Evolutionary conservation across 2,329 filamentous ascomycete species (phyloP).

Genomic region (Calonectria pseudoreteaudii): DNA sequence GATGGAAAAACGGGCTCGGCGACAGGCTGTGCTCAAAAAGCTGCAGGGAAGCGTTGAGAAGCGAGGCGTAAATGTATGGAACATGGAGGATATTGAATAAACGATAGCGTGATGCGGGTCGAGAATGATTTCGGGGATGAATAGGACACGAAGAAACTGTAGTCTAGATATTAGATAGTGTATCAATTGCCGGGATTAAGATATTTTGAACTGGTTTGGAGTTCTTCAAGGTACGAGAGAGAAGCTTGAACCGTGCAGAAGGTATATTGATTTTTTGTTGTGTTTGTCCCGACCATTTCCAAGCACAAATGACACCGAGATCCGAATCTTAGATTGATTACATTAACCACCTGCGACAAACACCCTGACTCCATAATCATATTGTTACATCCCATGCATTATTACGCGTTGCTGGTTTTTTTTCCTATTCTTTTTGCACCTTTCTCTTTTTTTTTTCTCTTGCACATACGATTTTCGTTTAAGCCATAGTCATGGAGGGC

Average conservation of each 20-base stretch:
- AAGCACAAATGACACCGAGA: background rate
- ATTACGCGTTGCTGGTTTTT: background rate
- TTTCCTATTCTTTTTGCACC: background rate
- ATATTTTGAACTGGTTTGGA: slow-evolving; percentile 4
- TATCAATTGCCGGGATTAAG: slow-evolving; percentile 36
- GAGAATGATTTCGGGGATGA: slow-evolving; percentile 23
- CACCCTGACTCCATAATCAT: slow-evolving; percentile 12
- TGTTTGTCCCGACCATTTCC: background rate
- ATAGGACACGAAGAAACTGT: slow-evolving; percentile 36
- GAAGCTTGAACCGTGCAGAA: background rate
- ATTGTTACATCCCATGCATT: slow-evolving; percentile 12
- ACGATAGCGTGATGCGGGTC: slow-evolving; percentile 9
- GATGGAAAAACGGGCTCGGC: slow-evolving; percentile 64
- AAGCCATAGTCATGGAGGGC: slow-evolving; percentile 5
- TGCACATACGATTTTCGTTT: background rate
- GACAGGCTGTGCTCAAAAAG: slow-evolving; percentile 65
- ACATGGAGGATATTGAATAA: slow-evolving; percentile 62
- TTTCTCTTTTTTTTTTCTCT: background rate
- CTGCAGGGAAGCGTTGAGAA: slow-evolving; percentile 62
- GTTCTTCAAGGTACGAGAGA: background rate
- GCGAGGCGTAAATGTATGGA: slow-evolving; percentile 63
- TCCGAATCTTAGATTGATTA: background rate
- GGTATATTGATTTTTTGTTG: slow-evolving; percentile 8
- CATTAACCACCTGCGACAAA: slow-evolving; percentile 1
- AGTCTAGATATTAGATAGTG: slow-evolving; percentile 46